Conservation (phyloP, 1,284 basidiomycete species). For the Ceratobasidium sp. region DNA sequence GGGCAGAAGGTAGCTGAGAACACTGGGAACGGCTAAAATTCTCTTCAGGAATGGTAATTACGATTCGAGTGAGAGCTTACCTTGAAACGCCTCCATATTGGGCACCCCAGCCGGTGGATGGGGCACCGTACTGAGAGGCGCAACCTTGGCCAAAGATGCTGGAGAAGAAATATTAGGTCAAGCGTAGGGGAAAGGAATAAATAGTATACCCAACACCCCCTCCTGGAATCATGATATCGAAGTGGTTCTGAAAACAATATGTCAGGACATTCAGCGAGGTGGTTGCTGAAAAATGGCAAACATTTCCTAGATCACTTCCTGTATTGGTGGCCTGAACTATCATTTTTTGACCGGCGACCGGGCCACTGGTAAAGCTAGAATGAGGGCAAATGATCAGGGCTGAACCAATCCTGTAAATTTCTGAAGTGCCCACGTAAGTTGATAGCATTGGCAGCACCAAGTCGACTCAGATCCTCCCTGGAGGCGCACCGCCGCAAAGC, state of each 20-base stretch:
- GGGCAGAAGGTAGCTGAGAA: conserved; percentile 38
- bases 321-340: conserved; percentile 20
- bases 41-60: no score
- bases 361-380: conserved; percentile 45
- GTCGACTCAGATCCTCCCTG: conserved; percentile 42
- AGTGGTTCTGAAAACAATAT: conserved; percentile 41
- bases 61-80: neutral
- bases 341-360: conserved; percentile 44
- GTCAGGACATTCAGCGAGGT: neutral
- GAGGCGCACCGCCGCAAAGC: conserved; percentile 45
- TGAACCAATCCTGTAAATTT: no score
- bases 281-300: neutral
- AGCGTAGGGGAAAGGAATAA: neutral
- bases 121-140: conserved; percentile 44
- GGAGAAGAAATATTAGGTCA: neutral
- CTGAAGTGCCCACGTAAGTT: conserved; percentile 41
- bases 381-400: neutral
- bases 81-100: conserved; percentile 45
- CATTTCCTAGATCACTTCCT: conserved; percentile 44
- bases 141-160: conserved; percentile 43
- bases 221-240: conserved; percentile 47
- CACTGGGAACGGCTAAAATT: conserved; percentile 37
- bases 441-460: conserved; percentile 47
- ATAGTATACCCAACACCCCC: conserved; percentile 44
- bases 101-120: conserved; percentile 40